A percentile compares a stretch with the other conserved stretches of the same genome.
Conservation (phyloP, 2,329 filamentous ascomycete genomes). For the Xylariaceae sp. region DNA sequence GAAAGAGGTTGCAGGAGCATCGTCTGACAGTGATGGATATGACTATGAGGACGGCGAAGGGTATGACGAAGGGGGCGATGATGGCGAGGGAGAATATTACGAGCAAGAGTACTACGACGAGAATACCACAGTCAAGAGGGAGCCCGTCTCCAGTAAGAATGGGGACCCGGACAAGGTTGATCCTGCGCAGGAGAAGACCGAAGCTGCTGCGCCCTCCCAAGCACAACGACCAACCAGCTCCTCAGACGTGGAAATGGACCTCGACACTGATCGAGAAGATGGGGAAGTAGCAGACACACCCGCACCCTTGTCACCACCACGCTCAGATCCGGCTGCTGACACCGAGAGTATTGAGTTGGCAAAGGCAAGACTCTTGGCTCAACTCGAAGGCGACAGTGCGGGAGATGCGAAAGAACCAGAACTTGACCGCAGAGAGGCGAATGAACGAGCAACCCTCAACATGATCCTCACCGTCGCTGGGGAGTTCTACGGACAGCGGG, state of each 20-base stretch:
- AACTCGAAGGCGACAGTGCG: conserved; percentile 33
- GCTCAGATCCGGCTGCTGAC: conserved; percentile 27
- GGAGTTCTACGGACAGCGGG: conserved; percentile 85
- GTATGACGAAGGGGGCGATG: conserved; percentile 43
- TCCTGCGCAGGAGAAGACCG: conserved; percentile 15
- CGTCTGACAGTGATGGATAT: conserved; percentile 25
- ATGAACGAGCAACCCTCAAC: conserved; percentile 72
- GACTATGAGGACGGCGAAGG: conserved; percentile 41
- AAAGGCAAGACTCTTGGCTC: conserved; percentile 47
- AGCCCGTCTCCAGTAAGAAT: neutral
- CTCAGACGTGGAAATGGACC: conserved; percentile 33
- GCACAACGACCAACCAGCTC: conserved; percentile 36
- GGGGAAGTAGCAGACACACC: conserved; percentile 37
- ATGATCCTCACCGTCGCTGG: conserved; percentile 89
- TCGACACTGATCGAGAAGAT: conserved; percentile 35
- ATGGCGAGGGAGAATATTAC: conserved; percentile 19
- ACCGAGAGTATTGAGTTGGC: conserved; percentile 41
- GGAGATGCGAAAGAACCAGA: conserved; percentile 27
- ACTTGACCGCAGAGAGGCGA: conserved; percentile 39
- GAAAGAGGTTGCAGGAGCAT: conserved; percentile 37
- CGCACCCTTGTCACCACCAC: conserved; percentile 10
- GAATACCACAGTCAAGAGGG: neutral
- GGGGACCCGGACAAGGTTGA: neutral
- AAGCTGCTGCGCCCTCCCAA: conserved; percentile 39
- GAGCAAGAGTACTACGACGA: conserved; percentile 27